Evolutionary conservation across 805 yeast species (phyloP).

Genomic region (Priceomyces fermenticarens): DNA sequence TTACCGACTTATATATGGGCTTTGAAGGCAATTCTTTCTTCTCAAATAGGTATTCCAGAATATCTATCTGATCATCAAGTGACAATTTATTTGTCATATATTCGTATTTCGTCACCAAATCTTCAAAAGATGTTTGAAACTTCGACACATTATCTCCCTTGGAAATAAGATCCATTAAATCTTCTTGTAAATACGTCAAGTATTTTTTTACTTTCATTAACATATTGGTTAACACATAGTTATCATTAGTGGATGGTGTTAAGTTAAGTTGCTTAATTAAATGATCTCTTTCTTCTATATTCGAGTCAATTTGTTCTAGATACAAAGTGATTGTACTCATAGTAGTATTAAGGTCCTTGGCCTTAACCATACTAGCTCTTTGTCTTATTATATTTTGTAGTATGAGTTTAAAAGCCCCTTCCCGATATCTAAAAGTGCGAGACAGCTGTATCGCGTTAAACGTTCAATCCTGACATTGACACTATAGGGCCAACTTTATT

Average conservation of each 20-base stretch:
- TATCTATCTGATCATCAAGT: constrained; percentile 26
- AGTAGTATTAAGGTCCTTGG: constrained; percentile 17
- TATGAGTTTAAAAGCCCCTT: background rate
- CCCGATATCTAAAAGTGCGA: too few relatives aligned
- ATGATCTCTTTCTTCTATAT: constrained; percentile 32
- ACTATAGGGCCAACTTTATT: too few relatives aligned
- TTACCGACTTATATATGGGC: constrained; percentile 26
- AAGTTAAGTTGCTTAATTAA: constrained; percentile 26
- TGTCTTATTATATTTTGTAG: too few relatives aligned
- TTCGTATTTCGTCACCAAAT: constrained; percentile 14
- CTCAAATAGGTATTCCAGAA: constrained; percentile 27
- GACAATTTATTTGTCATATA: constrained; percentile 13
- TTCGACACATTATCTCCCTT: constrained; percentile 6
- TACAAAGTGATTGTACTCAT: constrained; percentile 15
- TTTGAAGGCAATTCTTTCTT: constrained; percentile 7
- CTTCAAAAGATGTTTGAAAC: constrained; percentile 7
- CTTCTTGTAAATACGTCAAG: constrained; percentile 28
- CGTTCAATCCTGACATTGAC: too few relatives aligned
- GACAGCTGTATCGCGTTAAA: too few relatives aligned
- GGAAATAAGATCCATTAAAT: constrained; percentile 11
- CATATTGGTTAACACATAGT: constrained; percentile 30
- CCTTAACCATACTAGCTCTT: constrained; percentile 1
- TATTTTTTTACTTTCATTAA: constrained; percentile 25
- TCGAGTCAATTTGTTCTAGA: constrained; percentile 26
- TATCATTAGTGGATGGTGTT: constrained; percentile 38